Base-by-base conservation (phyloP, 2,329 filamentous ascomycete species). In the Alternaria metachromatica region DNA sequence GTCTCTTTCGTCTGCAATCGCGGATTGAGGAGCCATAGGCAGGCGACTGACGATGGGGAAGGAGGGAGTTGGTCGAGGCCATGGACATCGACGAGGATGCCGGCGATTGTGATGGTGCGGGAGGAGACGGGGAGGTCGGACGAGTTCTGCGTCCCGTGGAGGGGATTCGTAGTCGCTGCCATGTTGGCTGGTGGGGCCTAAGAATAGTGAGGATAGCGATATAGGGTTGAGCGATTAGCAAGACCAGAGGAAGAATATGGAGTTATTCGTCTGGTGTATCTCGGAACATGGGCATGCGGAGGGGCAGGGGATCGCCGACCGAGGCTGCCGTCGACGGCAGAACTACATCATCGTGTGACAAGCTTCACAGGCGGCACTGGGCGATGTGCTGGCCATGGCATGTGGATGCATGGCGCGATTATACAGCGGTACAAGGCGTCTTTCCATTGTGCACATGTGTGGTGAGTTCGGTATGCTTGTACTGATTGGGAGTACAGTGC, bases 1-100 rank as follows among this genome's bases (percentile, higher is more conserved):
- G 87, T 87, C 59, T 88, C 87, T 75, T 92, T 89, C 0, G 84
- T 88, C 58, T 90, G 86, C 0, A 91, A 85, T 23, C 96, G 88
- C 3, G 92, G 92, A 76, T 98, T 94, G 18, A 97, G 87, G 12
- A 98, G 89, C 93, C 94, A 97, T n/a, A 98, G 87, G 72, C 92
- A 92, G 23, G 93, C 89, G 37, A 97, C 83, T 30, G 84, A 81
- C 6, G 78, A 79, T 4, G 85, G 82, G 13, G 85, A 80, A 0
- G 83, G 57, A 2, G 88, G 83, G 0, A 97, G 85, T 76, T 97
- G 92, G 28, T 89, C 82, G 2, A 97, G 87, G 18, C 95, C 94
- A 80, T 94, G 94, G 62, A 97, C 85, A 63, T 92, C 92, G 54
- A 91, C 88, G 10, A 92, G 84, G 58, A 97, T 88, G 50, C 94